Base-by-base conservation (phyloP, 2,329 filamentous ascomycete genomes). In the Colletotrichum acutatum region DNA sequence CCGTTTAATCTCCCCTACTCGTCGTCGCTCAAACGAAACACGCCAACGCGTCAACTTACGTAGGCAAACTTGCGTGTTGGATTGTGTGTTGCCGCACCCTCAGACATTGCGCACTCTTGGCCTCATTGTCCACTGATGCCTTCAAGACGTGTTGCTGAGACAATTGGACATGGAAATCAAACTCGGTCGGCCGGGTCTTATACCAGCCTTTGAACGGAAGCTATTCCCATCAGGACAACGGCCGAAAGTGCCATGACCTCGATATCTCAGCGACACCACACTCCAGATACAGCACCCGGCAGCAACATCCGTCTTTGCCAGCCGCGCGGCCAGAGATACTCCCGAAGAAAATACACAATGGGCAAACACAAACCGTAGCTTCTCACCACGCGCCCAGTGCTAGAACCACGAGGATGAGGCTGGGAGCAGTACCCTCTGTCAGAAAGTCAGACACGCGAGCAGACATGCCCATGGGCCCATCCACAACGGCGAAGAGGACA, bases 41-140 rank as follows among this genome's bases (percentile, higher is more conserved):
- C 49, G 61, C 66, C 67, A 66, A 71, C 56, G 56, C 67, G 67
- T 62, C 56, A 28, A 73, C 28, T 66, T 73, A 61, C 71, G 71
- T 66, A 59, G 34, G 54, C 54, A 61, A 22, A 37, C 4, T 46
- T 22, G 37, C 61, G 37, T 7, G 52, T 34, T 19, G 26, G 19
- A 49, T 49, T 49, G 19, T 49, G 42, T 49, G 7, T 22, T 9
- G 16, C 59, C 42, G 46, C 19, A 42, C n/a, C 59, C 37, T 65
- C 28, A n/a, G 34, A 57, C 34, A 62, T 8, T 34, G 65, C 22
- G 24, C 56, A 49, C 52, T 46, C 16, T 22, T 34, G 32, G 32
- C 32, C 46, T 34, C 28, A 30, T 34, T 34, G 32, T 34, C 3
- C 32, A 11, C 30, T 57, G 57, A 56, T 16, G 34, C 11, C 6